Base-by-base conservation (phyloP, 140 eudicot genomes). In the Oenanthe javanica region DNA sequence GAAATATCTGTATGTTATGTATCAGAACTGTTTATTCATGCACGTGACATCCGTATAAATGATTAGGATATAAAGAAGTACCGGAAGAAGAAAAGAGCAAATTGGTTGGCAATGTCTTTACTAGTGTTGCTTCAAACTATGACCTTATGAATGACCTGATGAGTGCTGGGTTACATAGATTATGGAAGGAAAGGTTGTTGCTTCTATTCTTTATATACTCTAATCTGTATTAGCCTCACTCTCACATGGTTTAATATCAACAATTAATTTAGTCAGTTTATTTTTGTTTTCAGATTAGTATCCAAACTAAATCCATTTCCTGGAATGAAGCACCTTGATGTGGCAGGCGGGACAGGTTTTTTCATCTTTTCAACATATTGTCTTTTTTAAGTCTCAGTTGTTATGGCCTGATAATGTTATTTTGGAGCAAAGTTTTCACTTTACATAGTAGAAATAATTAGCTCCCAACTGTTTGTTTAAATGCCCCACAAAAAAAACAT, bases 291-390 rank as follows among this genome's bases (percentile, higher is more conserved):
- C 86, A 95, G 99, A 84, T 77, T 95, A 87, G 97, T 95, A 78
- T 86, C 93, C 61, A 86, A 94, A 83, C 84, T 95, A 88, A 90
- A 81, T 81, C 99, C 99, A 16, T 95, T 92, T 86, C 99, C 97
- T 27, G 99, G 99, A 77, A 95, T 95, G 96, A 95, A 90, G 87
- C 97, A 95, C 89, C 97, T 95, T 81, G 99, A 95, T 90, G 95
- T 95, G 73, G 99, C 99, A 83, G 99, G 99, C 42, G 99, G 99
- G 76, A 95, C 99, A 83, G 99, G 99, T 92, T 36, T 36, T 79
- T 77, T 43, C 5, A 57, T 59, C 51, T 40, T 19, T 9, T 69
- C 40, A 43, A 31, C 23, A 21, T 38, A 38, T 70, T 31, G 19
- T 70, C 45, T 67, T 67, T 67, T 8, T 67, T 7, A 59, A 21